Percentiles rank a stretch among this genome's conserved stretches.
These are phyloP conservation scores for Avena atlantica DNA, from an alignment of 176 grass and related monocot species.

Conservation along the genomic window DNA sequence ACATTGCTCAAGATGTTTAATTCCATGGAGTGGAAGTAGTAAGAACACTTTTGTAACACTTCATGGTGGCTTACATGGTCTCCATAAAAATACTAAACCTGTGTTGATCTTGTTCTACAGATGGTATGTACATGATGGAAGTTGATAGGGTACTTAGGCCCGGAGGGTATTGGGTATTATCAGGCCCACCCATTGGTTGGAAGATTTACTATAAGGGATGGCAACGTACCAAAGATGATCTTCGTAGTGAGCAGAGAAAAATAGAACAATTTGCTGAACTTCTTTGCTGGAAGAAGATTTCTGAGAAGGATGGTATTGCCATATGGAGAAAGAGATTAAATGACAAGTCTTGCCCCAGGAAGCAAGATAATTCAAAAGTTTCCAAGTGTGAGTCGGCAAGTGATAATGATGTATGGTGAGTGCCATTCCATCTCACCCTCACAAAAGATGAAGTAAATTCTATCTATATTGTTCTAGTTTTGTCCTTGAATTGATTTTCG, in stretches of 20 bases:
- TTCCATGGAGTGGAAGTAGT: slow-evolving; percentile 82
- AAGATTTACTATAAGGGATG: slow-evolving; percentile 71
- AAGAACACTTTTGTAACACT: slow-evolving; percentile 34
- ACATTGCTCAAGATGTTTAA: slow-evolving; percentile 87
- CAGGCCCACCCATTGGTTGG: slow-evolving; percentile 88
- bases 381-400: slow-evolving; percentile 68
- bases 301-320: slow-evolving; percentile 69
- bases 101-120: slow-evolving; percentile 50
- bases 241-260: slow-evolving; percentile 68
- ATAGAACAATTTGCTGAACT: slow-evolving; percentile 77
- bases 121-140: slow-evolving; percentile 97
- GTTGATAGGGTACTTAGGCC: slow-evolving; percentile 87
- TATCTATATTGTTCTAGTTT: neutral
- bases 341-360: slow-evolving; percentile 61
- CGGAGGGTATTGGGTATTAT: slow-evolving; percentile 91
- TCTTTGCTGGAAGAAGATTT: slow-evolving; percentile 93
- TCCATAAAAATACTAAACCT: slow-evolving; percentile 22
- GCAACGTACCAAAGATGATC: slow-evolving; percentile 69
- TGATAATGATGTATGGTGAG: slow-evolving; percentile 69
- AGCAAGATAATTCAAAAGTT: slow-evolving; percentile 43
- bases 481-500: slow-evolving; percentile 31
- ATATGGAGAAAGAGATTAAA: slow-evolving; percentile 82
- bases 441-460: slow-evolving; percentile 9
- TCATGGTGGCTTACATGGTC: slow-evolving; percentile 10
- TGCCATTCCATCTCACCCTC: slow-evolving; percentile 26